Conservation (phyloP, 108 stramenopile genomes). For the Epithemia pelagica region DNA sequence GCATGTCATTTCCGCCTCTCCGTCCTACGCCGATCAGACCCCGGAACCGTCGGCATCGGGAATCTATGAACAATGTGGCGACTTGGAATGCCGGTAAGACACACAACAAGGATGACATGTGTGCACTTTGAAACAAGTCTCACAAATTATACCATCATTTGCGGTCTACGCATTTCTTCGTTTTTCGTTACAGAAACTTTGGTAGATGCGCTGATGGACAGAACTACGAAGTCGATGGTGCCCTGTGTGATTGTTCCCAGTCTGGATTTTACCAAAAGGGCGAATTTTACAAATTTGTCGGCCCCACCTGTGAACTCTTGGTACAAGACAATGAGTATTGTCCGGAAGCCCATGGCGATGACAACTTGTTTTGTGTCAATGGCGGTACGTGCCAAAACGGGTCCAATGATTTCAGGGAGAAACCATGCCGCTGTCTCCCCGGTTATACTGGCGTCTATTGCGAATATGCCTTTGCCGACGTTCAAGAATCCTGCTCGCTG, state of each 20-base stretch:
- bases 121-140: too few species aligned
- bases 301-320: neutral
- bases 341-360: neutral
- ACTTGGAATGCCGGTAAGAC: neutral
- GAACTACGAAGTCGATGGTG: neutral
- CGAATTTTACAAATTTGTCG: neutral
- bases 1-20: too few species aligned
- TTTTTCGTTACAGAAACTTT: neutral
- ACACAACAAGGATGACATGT: too few species aligned
- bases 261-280: neutral
- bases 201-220: neutral
- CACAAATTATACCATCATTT: too few species aligned
- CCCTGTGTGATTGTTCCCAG: neutral
- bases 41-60: neutral
- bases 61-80: neutral
- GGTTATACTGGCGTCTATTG: neutral
- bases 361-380: neutral
- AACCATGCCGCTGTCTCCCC: neutral
- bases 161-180: too few species aligned
- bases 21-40: neutral
- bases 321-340: neutral
- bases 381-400: neutral
- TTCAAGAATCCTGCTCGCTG: neutral
- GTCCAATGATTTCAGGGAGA: neutral
- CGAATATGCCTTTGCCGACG: neutral